Base-by-base conservation (phyloP, 345 rosid genomes). In the Dovyalis caffra region DNA sequence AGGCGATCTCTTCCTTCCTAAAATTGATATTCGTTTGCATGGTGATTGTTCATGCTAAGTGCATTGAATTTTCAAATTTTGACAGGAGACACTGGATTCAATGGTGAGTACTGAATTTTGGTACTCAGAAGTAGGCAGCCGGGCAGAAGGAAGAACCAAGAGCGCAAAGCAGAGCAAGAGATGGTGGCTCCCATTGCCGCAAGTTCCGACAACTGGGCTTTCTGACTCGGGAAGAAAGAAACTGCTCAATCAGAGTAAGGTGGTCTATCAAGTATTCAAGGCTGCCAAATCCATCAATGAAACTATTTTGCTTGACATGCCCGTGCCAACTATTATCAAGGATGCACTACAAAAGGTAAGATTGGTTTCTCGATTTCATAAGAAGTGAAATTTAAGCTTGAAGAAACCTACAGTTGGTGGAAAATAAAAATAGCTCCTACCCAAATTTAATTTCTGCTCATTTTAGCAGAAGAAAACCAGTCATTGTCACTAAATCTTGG, bases 101-200 rank as follows among this genome's bases (percentile, higher is more conserved):
- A 92, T 95, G 98, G 94, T 88, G 71, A 83, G 83, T 68, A 89
- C 90, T 14, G 98, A 95, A 73, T 93, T 93, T 83, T 95, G 94
- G 97, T 95, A 95, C 82, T 81, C 86, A 2, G 98, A 95, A 83
- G 89, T 84, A 16, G 97, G 94, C 68, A 89, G 96, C 72, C 82
- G 88, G 47, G 90, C 94, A 37, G 97, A 92, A 71, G 97, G 98
- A 75, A 90, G 88, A 77, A 87, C 73, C 80, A 88, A 86, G 80
- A 85, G 84, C 51, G 78, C 88, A 57, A 90, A 79, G 67, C 93
- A 89, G 77, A 90, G 94, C 85, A 90, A 90, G 86, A 82, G 92
- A 72, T 92, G 99, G 98, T 95, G 99, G 99, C 97, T 95, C 25
- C 99, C 99, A 38, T 79, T 86, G 60, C 98, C 99, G 28, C 92